These are phyloP conservation scores for Botrytis fragariae DNA, from an alignment of 2,329 filamentous ascomycete species.

Conservation along the genomic window DNA sequence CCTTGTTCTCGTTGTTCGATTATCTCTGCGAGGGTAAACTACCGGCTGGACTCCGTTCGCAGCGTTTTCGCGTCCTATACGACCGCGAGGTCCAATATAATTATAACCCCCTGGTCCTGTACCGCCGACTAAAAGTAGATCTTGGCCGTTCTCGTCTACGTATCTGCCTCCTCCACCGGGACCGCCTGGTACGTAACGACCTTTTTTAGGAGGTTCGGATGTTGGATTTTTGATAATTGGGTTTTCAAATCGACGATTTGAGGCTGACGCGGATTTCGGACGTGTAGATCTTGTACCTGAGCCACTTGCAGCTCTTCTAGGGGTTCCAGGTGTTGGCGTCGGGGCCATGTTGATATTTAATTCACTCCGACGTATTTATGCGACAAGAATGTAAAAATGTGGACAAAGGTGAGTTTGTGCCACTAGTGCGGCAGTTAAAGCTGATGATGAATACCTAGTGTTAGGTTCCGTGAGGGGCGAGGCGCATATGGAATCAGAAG, in stretches of 20 bases:
- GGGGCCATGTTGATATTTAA: conserved; percentile 18
- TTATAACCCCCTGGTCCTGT: conserved; percentile 49
- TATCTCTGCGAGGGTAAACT: conserved; percentile 50
- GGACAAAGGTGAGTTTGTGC: conserved; percentile 17
- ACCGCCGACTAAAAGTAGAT: conserved; percentile 51
- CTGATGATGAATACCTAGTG: conserved; percentile 9
- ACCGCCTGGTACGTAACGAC: conserved; percentile 79
- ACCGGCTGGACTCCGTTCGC: conserved; percentile 46
- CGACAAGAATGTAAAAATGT: conserved; percentile 15
- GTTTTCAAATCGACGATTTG: conserved; percentile 29
- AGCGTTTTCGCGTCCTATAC: conserved; percentile 50
- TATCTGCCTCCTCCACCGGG: conserved; percentile 84
- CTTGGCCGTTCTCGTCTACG: conserved; percentile 67
- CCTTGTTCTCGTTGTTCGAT: conserved; percentile 55
- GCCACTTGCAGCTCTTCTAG: conserved; percentile 20
- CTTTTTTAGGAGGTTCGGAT: conserved; percentile 57
- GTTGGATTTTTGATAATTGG: conserved; percentile 27
- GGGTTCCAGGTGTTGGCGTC: conserved; percentile 19
- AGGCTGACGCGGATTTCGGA: conserved; percentile 31
- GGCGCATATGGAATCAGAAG: conserved; percentile 18
- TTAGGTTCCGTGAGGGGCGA: conserved; percentile 18
- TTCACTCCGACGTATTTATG: conserved; percentile 5
- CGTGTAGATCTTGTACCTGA: conserved; percentile 24
- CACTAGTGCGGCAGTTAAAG: conserved; percentile 6
- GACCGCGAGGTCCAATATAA: conserved; percentile 52